A percentile compares a stretch with the other conserved stretches of the same genome.
Conservation (phyloP, 495 filamentous ascomycete genomes). For the Cercophora scortea region DNA sequence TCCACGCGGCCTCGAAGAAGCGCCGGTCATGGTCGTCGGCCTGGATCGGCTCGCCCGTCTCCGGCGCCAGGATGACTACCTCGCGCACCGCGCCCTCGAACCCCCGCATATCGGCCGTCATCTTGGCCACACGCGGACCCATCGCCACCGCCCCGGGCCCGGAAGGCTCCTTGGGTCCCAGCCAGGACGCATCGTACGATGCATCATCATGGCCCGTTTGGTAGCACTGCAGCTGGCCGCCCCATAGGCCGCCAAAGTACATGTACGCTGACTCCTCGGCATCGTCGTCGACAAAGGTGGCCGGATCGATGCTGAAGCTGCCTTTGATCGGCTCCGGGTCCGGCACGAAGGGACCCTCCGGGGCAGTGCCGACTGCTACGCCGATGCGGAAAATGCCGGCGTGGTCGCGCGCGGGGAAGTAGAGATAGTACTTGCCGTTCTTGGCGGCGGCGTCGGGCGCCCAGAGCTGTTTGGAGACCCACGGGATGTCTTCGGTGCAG, state of each 20-base stretch:
- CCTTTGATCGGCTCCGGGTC: conserved; percentile 52
- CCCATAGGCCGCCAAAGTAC: conserved; percentile 65
- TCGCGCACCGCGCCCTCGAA: conserved; percentile 43
- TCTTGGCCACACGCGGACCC: conserved; percentile 51
- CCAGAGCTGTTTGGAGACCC: conserved; percentile 58
- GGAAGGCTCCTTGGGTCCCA: conserved; percentile 46
- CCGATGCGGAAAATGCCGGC: conserved; percentile 56
- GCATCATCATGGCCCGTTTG: conserved; percentile 27
- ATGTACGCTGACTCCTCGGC: conserved; percentile 42
- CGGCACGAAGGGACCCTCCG: conserved; percentile 49
- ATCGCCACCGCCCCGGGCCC: conserved; percentile 43
- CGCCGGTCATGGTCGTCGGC: conserved; percentile 62
- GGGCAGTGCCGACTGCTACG: conserved; percentile 46
- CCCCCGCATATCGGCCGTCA: conserved; percentile 54
- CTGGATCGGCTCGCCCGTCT: conserved; percentile 46
- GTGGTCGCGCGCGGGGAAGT: conserved; percentile 55
- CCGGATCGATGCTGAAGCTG: conserved; percentile 57
- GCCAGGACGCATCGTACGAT: conserved; percentile 39
- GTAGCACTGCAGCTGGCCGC: conserved; percentile 58
- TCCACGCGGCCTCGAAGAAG: conserved; percentile 76
- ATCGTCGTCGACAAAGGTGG: conserved; percentile 56
- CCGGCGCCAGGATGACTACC: conserved; percentile 48
- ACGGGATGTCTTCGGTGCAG: conserved; percentile 47
- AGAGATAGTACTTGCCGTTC: conserved; percentile 57
- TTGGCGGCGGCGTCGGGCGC: conserved; percentile 54